Evolutionary conservation across 192 early-diverging fungal species (phyloP).

Genomic region (Coemansia sp.): DNA sequence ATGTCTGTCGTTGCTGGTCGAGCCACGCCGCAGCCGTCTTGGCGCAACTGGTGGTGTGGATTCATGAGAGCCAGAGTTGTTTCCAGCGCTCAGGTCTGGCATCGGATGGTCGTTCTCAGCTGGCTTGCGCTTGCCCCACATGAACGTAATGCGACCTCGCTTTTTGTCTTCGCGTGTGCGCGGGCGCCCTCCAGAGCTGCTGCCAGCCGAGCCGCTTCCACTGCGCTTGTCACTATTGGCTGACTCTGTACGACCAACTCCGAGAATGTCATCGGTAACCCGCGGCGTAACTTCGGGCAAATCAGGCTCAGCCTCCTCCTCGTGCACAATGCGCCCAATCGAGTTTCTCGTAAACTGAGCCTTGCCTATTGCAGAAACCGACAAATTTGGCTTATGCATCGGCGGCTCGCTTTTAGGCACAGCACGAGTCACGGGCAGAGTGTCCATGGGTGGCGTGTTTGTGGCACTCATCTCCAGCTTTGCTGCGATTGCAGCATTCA

Average conservation of each 20-base stretch:
- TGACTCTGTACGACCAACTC: conserved; percentile 40
- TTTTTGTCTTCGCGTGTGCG: conserved; percentile 55
- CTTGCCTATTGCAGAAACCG: conserved; percentile 19
- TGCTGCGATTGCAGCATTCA: not conserved
- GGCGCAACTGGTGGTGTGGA: conserved; percentile 22
- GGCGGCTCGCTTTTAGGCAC: conserved; percentile 5
- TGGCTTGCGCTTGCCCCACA: conserved; percentile 55
- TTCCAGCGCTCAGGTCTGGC: conserved; percentile 22
- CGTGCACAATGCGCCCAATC: conserved; percentile 52
- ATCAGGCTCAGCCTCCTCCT: conserved; percentile 45
- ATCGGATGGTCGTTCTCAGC: conserved; percentile 27
- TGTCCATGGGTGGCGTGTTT: conserved; percentile 13
- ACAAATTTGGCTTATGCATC: conserved; percentile 1
- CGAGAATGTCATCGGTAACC: conserved; percentile 54
- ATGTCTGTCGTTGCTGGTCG: conserved; percentile 30
- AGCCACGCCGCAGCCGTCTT: conserved; percentile 51
- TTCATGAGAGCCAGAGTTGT: conserved; percentile 11
- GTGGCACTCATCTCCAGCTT: not conserved
- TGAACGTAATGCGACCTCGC: conserved; percentile 57
- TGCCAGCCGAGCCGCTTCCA: not conserved
- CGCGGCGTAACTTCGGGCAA: conserved; percentile 44
- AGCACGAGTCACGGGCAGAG: not conserved
- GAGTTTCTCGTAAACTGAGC: conserved; percentile 49
- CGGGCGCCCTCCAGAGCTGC: conserved; percentile 12
- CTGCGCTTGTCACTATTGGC: not conserved